A percentile compares a stretch with the other conserved stretches of the same genome.
Conservation (phyloP, 1,284 basidiomycete species). For the Tilletia walkeri region DNA sequence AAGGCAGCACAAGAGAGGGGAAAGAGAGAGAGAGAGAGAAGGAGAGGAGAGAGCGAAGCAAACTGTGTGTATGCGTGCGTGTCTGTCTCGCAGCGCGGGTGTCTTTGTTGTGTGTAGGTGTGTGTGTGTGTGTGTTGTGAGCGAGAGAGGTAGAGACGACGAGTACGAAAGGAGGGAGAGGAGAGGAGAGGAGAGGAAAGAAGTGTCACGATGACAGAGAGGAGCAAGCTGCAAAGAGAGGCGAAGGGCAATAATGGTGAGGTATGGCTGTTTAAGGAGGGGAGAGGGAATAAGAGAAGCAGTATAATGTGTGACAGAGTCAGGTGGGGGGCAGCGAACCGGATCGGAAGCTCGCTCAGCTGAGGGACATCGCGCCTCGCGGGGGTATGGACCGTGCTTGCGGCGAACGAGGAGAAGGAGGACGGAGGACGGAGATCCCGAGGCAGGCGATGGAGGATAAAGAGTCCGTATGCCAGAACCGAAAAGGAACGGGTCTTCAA, state of each 20-base stretch:
- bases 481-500: conserved; percentile 22
- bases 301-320: conserved; percentile 5
- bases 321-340: too few relatives aligned
- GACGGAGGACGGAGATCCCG: too few relatives aligned
- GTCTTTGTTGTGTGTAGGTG: neutral
- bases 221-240: too few relatives aligned
- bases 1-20: neutral
- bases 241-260: too few relatives aligned
- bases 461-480: neutral
- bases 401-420: too few relatives aligned
- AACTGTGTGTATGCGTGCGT: neutral
- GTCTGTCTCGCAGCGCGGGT: neutral
- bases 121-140: neutral
- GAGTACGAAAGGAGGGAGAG: neutral
- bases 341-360: neutral
- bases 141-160: neutral
- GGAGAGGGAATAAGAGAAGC: conserved; percentile 7
- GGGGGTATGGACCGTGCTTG: conserved; percentile 6
- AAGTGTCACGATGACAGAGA: conserved; percentile 1
- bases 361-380: neutral
- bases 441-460: too few relatives aligned
- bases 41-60: neutral
- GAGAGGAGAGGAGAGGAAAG: neutral
- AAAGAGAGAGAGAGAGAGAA: neutral
- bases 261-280: too few relatives aligned